Evolutionary conservation across 495 filamentous ascomycete genomes (phyloP).

Genomic region (Lepidopterella palustris): DNA sequence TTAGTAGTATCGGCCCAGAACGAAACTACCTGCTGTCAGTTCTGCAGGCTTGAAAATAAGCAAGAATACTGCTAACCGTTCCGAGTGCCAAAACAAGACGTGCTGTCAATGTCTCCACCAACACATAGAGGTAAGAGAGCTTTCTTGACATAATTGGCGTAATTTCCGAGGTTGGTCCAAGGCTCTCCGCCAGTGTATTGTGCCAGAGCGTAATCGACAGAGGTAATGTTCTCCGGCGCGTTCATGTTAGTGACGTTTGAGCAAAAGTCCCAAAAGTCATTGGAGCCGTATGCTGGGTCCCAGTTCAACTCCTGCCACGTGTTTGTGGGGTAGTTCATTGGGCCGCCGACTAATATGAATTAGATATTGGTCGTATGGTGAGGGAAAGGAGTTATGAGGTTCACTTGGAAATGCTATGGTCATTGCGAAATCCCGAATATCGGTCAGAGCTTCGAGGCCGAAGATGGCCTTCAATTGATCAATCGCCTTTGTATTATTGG

Average conservation of each 20-base stretch:
- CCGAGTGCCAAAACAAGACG: slow-evolving; percentile 43
- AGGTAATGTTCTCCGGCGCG: slow-evolving; percentile 38
- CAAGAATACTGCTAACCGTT: slow-evolving; percentile 18
- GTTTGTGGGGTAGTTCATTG: slow-evolving; percentile 42
- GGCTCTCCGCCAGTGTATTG: slow-evolving; percentile 44
- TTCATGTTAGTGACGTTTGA: slow-evolving; percentile 44
- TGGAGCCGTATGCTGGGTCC: slow-evolving; percentile 31
- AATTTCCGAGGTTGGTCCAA: slow-evolving; percentile 45
- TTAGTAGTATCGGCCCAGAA: slow-evolving; percentile 40
- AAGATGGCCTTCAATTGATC: slow-evolving; percentile 53
- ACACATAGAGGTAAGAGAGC: slow-evolving; percentile 39
- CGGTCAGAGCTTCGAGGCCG: slow-evolving; percentile 50
- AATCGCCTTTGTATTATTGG: slow-evolving; percentile 41
- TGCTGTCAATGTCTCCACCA: slow-evolving; percentile 39
- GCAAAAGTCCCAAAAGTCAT: slow-evolving; percentile 47
- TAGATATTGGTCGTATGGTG: not conserved
- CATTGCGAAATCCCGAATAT: slow-evolving; percentile 55
- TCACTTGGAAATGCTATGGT: slow-evolving; percentile 18
- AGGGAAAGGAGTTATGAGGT: not conserved
- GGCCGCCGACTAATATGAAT: slow-evolving; percentile 30
- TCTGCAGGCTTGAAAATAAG: not conserved
- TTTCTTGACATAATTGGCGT: slow-evolving; percentile 44
- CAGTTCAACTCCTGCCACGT: slow-evolving; percentile 49
- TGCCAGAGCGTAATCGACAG: slow-evolving; percentile 39
- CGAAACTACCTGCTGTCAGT: slow-evolving; percentile 10